phyloP scores from a whole-genome alignment of 768 basidiomycete species.

The Pleurotus giganteus region DNA sequence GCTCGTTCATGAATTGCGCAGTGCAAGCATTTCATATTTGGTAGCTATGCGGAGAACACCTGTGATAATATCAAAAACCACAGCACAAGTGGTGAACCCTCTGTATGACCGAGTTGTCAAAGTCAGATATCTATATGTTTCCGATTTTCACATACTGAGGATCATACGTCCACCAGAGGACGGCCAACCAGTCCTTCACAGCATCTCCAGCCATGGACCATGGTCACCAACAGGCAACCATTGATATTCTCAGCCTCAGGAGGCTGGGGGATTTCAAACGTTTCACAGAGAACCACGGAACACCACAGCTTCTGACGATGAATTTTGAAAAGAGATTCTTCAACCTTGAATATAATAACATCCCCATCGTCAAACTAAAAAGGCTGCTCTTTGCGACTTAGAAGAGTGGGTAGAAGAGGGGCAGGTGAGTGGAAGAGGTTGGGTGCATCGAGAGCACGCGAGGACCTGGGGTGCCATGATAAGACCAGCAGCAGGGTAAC shows the following conservation, averaged over 20 bases:
- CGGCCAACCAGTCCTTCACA: conserved; percentile 25
- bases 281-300: conserved; percentile 30
- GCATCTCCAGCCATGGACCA: conserved; percentile 22
- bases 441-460: too few species aligned
- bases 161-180: conserved; percentile 31
- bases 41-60: conserved; percentile 30
- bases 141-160: conserved; percentile 22
- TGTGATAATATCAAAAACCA: conserved; percentile 23
- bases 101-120: conserved; percentile 12
- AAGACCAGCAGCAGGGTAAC: too few species aligned
- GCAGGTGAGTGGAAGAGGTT: too few species aligned
- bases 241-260: conserved; percentile 25
- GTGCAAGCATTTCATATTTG: conserved; percentile 31
- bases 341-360: conserved; percentile 28
- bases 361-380: conserved; percentile 34
- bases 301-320: conserved; percentile 17
- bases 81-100: conserved; percentile 19
- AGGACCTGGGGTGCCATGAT: too few species aligned
- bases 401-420: too few species aligned
- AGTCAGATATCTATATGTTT: not conserved
- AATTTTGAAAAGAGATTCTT: conserved; percentile 23
- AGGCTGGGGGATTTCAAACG: conserved; percentile 34
- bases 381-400: not conserved
- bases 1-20: conserved; percentile 27
- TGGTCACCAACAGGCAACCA: conserved; percentile 25